Percentiles rank a stretch among this genome's conserved stretches.
Conservation (phyloP, 2,329 filamentous ascomycete species). For the Penicillium frequentans region DNA sequence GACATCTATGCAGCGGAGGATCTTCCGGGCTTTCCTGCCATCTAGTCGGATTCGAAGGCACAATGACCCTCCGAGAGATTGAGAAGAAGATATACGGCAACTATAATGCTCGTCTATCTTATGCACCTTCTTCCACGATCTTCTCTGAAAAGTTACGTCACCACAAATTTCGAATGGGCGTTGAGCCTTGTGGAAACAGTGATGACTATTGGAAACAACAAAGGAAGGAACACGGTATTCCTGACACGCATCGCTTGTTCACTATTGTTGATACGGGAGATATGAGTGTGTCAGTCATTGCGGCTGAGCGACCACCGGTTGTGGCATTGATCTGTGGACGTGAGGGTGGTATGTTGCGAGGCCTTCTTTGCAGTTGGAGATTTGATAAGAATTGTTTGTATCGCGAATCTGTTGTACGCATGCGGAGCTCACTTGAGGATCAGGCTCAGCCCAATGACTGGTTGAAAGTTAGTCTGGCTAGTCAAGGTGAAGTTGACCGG, state of each 20-base stretch:
- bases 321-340: slow-evolving; percentile 30
- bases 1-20: slow-evolving; percentile 13
- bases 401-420: slow-evolving; percentile 16
- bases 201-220: slow-evolving; percentile 4
- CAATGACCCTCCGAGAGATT: slow-evolving; percentile 10
- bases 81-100: slow-evolving; percentile 17
- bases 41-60: slow-evolving; percentile 17
- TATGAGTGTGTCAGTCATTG: slow-evolving; percentile 31
- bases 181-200: not conserved
- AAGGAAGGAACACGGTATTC: not conserved
- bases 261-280: slow-evolving; percentile 35
- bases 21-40: slow-evolving; percentile 6
- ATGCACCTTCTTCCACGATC: slow-evolving; percentile 14
- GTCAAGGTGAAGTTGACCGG: slow-evolving; percentile 9
- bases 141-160: slow-evolving; percentile 10
- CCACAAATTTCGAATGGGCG: slow-evolving; percentile 2
- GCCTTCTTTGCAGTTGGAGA: slow-evolving; percentile 26
- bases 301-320: slow-evolving; percentile 28
- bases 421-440: slow-evolving; percentile 15
- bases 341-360: slow-evolving; percentile 33
- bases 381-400: slow-evolving; percentile 18
- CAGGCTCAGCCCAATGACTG: slow-evolving; percentile 13
- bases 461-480: slow-evolving; percentile 18
- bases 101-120: slow-evolving; percentile 10
- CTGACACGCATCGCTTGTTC: slow-evolving; percentile 24